A percentile compares a stretch with the other conserved stretches of the same genome.
These are phyloP conservation scores for Daldinia sp. DNA, from an alignment of 2,329 filamentous ascomycete species.

Conservation along the genomic window DNA sequence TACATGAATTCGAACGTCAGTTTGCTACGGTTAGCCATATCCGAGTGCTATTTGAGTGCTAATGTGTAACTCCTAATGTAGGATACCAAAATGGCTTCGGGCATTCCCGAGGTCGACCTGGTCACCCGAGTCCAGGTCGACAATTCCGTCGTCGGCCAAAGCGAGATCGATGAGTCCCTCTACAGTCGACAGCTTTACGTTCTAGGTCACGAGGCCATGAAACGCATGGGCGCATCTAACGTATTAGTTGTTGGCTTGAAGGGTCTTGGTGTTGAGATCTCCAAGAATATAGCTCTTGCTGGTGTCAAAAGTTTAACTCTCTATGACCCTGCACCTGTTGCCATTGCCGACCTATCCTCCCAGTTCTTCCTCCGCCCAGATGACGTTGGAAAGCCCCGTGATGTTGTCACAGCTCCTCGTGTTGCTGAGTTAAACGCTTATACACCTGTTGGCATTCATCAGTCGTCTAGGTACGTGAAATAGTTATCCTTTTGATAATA, in stretches of 20 bases:
- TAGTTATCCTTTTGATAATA: conserved; percentile 2
- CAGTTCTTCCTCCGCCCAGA: conserved; percentile 94
- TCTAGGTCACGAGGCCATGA: conserved; percentile 87
- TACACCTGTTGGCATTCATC: conserved; percentile 86
- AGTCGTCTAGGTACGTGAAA: conserved; percentile 63
- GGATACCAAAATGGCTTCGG: conserved; percentile 62
- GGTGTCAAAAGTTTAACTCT: conserved; percentile 97
- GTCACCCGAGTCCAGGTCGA: conserved; percentile 75
- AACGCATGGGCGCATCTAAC: conserved; percentile 97
- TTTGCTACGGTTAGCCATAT: too few relatives aligned
- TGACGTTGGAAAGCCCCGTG: conserved; percentile 93
- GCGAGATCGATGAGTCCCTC: conserved; percentile 78
- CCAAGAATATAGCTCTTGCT: conserved; percentile 97
- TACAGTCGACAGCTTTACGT: conserved; percentile 82
- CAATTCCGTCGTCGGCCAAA: conserved; percentile 65
- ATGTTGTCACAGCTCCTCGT: conserved; percentile 85
- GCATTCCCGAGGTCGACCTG: conserved; percentile 67
- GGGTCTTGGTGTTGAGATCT: conserved; percentile 95
- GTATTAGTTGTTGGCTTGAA: conserved; percentile 92
- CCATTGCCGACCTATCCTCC: conserved; percentile 90
- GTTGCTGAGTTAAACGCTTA: conserved; percentile 97
- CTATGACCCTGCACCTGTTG: conserved; percentile 86
- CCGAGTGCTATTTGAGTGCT: conserved; percentile 17
- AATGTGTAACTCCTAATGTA: conserved; percentile 45
- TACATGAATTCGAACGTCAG: background rate